These are phyloP conservation scores for Thelephora aurantiotincta DNA, from an alignment of 768 basidiomycete genomes.

Conservation along the genomic window DNA sequence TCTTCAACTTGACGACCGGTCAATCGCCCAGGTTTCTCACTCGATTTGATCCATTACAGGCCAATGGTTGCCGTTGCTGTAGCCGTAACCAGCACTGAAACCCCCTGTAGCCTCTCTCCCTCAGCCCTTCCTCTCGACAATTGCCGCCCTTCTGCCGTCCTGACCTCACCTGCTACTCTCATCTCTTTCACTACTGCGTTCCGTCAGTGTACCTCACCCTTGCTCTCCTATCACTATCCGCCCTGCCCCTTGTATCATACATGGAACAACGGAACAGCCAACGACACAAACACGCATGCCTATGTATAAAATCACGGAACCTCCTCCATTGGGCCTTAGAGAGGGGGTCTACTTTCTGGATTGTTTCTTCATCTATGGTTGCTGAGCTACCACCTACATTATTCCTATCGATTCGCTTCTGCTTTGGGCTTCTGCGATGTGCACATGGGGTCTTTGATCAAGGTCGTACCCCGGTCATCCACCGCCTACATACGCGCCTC, in stretches of 20 bases:
- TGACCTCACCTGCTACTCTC: too few relatives aligned
- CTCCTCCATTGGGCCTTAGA: not conserved
- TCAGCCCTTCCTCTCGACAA: too few relatives aligned
- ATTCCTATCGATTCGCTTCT: slow-evolving; percentile 2
- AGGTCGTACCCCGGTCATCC: too few relatives aligned
- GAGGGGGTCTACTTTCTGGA: too few relatives aligned
- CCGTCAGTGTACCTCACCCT: not conserved
- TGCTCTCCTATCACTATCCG: not conserved
- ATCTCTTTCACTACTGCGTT: not conserved
- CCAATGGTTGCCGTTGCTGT: slow-evolving; percentile 80
- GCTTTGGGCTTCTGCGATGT: too few relatives aligned
- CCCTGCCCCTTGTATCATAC: not conserved
- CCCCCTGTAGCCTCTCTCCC: too few relatives aligned
- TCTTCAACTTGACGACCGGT: not conserved
- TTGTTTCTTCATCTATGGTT: not conserved
- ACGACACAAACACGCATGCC: not conserved
- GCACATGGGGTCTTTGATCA: too few relatives aligned
- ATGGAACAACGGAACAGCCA: not conserved
- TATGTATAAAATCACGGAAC: too few relatives aligned
- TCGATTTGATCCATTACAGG: slow-evolving; percentile 25
- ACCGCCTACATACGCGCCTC: too few relatives aligned
- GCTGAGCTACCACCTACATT: slow-evolving; percentile 1
- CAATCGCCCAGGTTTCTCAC: not conserved
- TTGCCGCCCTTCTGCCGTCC: too few relatives aligned
- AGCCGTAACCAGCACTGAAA: slow-evolving; percentile 8